A percentile compares a stretch with the other conserved stretches of the same genome.
Evolutionary conservation across 306 rosid genomes (phyloP).

Genomic region (Styphnolobium japonicum): DNA sequence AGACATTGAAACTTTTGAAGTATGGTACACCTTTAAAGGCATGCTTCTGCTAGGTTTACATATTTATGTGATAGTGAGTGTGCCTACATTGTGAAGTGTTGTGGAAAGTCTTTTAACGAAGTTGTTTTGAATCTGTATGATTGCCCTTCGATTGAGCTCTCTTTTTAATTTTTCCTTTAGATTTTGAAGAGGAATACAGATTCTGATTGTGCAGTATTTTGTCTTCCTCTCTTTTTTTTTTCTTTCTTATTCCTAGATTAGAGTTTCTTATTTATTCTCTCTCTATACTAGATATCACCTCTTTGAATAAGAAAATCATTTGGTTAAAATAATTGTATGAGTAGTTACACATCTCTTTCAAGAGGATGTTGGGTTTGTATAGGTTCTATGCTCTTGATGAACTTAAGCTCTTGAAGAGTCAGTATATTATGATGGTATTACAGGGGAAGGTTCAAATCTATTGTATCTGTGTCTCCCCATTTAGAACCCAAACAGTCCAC

Average conservation of each 20-base stretch:
- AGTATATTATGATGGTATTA: neutral
- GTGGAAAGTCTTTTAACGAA: neutral
- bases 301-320: neutral
- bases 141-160: neutral
- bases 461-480: neutral
- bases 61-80: neutral
- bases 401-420: neutral
- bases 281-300: neutral
- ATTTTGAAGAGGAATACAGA: neutral
- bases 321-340: neutral
- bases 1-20: neutral
- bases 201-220: neutral
- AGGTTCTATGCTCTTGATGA: neutral
- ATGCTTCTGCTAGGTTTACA: neutral
- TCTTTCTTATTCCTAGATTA: neutral
- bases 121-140: neutral
- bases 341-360: neutral
- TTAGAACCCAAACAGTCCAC: neutral
- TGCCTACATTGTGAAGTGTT: neutral
- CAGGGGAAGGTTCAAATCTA: neutral
- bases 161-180: neutral
- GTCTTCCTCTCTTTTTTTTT: neutral
- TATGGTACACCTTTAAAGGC: neutral
- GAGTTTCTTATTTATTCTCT: neutral
- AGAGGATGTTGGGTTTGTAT: neutral